These are phyloP conservation scores for Penicillium argentinense DNA, from an alignment of 495 filamentous ascomycete species.

Conservation along the genomic window DNA sequence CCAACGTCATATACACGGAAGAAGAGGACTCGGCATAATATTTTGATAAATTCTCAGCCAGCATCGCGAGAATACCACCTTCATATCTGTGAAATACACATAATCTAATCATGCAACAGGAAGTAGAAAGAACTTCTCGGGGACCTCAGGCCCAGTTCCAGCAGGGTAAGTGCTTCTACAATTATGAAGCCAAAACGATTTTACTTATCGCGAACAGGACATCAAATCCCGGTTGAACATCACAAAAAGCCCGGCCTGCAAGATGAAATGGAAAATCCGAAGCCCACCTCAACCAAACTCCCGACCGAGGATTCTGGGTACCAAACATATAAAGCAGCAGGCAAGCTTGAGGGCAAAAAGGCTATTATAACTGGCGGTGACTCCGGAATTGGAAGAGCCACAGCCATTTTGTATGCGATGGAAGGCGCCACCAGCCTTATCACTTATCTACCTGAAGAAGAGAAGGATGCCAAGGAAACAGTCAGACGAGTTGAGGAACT, in stretches of 20 bases:
- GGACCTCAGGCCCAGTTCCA: constrained; percentile 21
- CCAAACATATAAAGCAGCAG: constrained; percentile 74
- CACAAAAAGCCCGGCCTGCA: constrained; percentile 70
- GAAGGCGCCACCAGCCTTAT: constrained; percentile 78
- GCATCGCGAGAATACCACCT: background rate
- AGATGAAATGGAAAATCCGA: constrained; percentile 58
- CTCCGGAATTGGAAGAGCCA: constrained; percentile 76
- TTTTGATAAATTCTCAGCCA: no score
- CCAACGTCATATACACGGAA: no score
- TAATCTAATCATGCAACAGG: constrained; percentile 26
- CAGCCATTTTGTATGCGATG: constrained; percentile 78
- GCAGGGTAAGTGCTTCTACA: constrained; percentile 18
- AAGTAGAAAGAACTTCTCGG: constrained; percentile 10
- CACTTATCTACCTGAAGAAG: constrained; percentile 72
- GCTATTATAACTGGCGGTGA: constrained; percentile 84
- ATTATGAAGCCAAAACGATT: no score
- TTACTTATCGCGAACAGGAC: constrained; percentile 54
- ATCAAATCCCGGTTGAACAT: constrained; percentile 66
- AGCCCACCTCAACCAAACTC: constrained; percentile 63
- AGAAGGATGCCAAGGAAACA: constrained; percentile 74
- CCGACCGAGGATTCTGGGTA: constrained; percentile 70
- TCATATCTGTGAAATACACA: background rate
- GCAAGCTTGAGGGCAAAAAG: constrained; percentile 71
- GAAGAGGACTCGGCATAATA: no score
- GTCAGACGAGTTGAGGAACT: constrained; percentile 64